These are phyloP conservation scores for Rutstroemia sp. DNA, from an alignment of 2,329 filamentous ascomycete species.

Conservation along the genomic window DNA sequence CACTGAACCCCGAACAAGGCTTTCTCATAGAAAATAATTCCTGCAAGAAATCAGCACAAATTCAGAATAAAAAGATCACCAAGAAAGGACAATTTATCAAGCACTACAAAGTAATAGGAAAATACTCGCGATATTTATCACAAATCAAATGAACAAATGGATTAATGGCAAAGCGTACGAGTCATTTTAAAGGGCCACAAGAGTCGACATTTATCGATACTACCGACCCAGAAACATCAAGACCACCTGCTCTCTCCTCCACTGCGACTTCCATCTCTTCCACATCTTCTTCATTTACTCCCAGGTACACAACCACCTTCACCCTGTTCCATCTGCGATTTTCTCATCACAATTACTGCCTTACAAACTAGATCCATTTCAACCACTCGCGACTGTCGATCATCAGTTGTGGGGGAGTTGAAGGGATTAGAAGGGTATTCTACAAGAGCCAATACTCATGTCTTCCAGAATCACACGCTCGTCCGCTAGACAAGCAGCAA, in stretches of 20 bases:
- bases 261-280: conserved; percentile 12
- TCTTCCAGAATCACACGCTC: conserved; percentile 94
- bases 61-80: too few species aligned
- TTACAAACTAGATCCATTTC: conserved; percentile 7
- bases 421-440: conserved; percentile 9
- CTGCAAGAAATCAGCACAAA: too few species aligned
- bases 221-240: conserved; percentile 10
- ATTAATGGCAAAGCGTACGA: conserved; percentile 12
- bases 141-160: conserved; percentile 4
- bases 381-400: conserved; percentile 13
- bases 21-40: too few species aligned
- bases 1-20: too few species aligned
- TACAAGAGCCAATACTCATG: conserved; percentile 59
- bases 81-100: background rate
- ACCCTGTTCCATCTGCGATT: conserved; percentile 7
- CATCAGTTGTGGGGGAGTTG: conserved; percentile 15
- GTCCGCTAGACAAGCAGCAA: conserved; percentile 81
- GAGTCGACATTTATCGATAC: conserved; percentile 9
- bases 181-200: conserved; percentile 10
- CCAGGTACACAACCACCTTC: conserved; percentile 19
- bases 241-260: conserved; percentile 2
- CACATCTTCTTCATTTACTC: conserved; percentile 9
- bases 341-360: conserved; percentile 6
- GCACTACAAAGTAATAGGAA: background rate
- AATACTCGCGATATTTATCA: conserved; percentile 1